These are phyloP conservation scores for Tuber borchii DNA, from an alignment of 495 filamentous ascomycete species.

Conservation along the genomic window DNA sequence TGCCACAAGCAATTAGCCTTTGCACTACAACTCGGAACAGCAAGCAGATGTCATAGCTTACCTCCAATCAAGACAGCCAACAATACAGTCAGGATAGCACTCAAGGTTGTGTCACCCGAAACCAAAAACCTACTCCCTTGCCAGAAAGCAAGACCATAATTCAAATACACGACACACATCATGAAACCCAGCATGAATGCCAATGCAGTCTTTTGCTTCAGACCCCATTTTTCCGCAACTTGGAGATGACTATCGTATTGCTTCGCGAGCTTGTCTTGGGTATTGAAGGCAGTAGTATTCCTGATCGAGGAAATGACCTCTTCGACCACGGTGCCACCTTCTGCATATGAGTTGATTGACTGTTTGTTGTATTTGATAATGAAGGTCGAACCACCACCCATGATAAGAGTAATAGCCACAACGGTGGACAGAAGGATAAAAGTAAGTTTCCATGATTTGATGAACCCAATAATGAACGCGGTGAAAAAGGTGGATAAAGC, in stretches of 20 bases:
- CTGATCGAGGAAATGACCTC: conserved; percentile 92
- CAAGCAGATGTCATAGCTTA: not conserved
- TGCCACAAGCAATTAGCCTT: conserved; percentile 17
- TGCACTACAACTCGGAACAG: not conserved
- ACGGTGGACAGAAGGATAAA: conserved; percentile 74
- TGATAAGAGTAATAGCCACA: conserved; percentile 62
- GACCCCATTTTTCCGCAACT: conserved; percentile 68
- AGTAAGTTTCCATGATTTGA: conserved; percentile 79
- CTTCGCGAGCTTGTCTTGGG: conserved; percentile 76
- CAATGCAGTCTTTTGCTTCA: conserved; percentile 62
- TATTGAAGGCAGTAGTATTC: conserved; percentile 88
- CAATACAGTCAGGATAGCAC: conserved; percentile 66
- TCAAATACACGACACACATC: conserved; percentile 76
- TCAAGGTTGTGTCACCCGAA: conserved; percentile 52
- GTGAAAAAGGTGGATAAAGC: conserved; percentile 73
- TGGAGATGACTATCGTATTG: conserved; percentile 73
- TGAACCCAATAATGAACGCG: conserved; percentile 81
- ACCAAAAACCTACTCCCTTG: conserved; percentile 78
- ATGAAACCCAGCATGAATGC: conserved; percentile 73
- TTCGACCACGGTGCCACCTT: conserved; percentile 82
- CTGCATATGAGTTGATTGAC: conserved; percentile 68
- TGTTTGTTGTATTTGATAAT: conserved; percentile 74
- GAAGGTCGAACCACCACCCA: conserved; percentile 64
- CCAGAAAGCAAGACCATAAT: conserved; percentile 93
- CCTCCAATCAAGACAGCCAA: conserved; percentile 78